Conservation (phyloP, 306 rosid species). For the Rubus idaeus region DNA sequence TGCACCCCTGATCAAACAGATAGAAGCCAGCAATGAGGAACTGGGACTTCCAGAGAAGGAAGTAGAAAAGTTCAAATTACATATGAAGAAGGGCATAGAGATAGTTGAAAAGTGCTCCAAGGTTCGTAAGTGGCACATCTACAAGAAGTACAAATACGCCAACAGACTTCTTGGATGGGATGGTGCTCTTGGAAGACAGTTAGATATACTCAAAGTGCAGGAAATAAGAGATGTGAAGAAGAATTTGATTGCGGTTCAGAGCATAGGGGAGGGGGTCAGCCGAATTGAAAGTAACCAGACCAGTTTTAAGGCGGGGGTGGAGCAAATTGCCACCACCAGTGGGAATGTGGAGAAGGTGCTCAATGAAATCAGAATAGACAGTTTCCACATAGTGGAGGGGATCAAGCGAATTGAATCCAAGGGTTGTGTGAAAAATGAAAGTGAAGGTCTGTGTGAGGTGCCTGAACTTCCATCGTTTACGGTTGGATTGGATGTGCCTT, state of each 20-base stretch:
- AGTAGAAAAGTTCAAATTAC: background rate
- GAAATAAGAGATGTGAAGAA: slow-evolving; percentile 23
- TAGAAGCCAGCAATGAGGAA: background rate
- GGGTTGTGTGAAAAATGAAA: background rate
- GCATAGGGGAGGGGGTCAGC: background rate
- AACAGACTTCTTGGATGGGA: slow-evolving; percentile 34
- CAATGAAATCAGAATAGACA: no score
- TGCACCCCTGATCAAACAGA: background rate
- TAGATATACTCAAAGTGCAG: slow-evolving; percentile 22
- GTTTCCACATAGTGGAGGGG: no score
- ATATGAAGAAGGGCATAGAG: background rate
- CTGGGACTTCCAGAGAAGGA: background rate
- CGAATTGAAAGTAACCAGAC: background rate
- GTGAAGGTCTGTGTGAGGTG: slow-evolving; percentile 26
- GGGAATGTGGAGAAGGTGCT: background rate
- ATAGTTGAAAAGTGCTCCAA: background rate
- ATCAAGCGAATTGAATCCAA: no score
- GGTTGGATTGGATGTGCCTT: slow-evolving; percentile 46
- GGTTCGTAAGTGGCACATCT: background rate
- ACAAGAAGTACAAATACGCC: background rate
- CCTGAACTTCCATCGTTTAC: slow-evolving; percentile 33
- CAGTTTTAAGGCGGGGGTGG: background rate
- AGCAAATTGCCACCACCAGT: background rate
- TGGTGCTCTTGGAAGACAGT: background rate
- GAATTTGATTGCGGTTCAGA: background rate